phyloP scores from a whole-genome alignment of 257 asterid species.

The Solanum clarkiae region DNA sequence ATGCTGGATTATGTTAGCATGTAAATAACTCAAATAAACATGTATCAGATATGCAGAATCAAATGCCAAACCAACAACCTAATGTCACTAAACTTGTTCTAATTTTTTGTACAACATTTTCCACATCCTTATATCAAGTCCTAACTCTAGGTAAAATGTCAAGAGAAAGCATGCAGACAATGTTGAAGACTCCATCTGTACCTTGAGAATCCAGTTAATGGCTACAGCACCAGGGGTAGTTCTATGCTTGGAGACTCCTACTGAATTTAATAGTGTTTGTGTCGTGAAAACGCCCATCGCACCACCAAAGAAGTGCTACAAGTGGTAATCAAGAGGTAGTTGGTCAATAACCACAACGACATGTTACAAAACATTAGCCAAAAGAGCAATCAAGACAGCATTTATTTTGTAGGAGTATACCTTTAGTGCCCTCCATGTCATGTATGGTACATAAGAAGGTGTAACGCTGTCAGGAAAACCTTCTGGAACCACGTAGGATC shows the following conservation, averaged over 20 bases:
- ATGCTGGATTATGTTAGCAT: not conserved
- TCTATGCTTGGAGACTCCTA: constrained; percentile 63
- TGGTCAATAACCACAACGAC: not conserved
- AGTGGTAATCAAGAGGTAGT: constrained; percentile 6
- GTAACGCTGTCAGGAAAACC: constrained; percentile 90
- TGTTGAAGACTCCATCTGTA: not conserved
- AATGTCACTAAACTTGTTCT: not conserved
- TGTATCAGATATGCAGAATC: not conserved
- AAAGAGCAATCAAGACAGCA: not conserved
- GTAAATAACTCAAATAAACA: not conserved
- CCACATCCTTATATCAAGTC: not conserved
- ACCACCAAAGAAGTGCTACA: constrained; percentile 98
- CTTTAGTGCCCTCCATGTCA: constrained; percentile 99
- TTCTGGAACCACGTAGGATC: constrained; percentile 93
- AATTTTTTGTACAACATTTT: not conserved
- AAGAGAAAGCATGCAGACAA: not conserved
- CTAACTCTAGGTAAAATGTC: not conserved
- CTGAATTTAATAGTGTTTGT: constrained; percentile 79
- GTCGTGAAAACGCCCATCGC: constrained; percentile 99
- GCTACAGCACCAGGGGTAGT: constrained; percentile 84
- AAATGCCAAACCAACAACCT: not conserved
- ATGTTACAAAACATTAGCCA: not conserved
- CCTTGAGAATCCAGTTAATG: constrained; percentile 99
- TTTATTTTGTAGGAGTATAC: constrained; percentile 19
- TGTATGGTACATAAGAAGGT: constrained; percentile 95